Base-by-base conservation (phyloP, 768 basidiomycete genomes). In the Collybiopsis confluens region DNA sequence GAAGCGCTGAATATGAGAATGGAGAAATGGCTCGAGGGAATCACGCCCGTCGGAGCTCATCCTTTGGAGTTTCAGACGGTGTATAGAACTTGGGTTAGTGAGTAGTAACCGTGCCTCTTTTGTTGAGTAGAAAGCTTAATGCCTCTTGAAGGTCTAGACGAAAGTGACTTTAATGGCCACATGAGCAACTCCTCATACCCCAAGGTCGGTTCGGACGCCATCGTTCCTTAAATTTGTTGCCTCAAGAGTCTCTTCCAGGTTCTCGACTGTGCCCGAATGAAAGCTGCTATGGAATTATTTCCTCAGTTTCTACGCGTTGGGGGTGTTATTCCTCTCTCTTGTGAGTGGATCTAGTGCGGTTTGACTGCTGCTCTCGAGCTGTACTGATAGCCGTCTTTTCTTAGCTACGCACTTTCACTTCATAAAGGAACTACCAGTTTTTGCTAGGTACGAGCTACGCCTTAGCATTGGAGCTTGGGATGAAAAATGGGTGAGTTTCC, bases 161-260 rank as follows among this genome's bases (percentile, higher is more conserved):
- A 91, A 41, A 76, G 78, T 40, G 90, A 92, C 66, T 84, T 83
- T 61, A 82, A 88, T 62, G 64, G 77, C 11, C 90, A 92, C 62
- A 73, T 92, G 54, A 90, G 87, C 64, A 92, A 92, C 62, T 90
- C 89, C 0, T 85, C 81, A 49, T 92, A 92, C 57, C 79, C 86
- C 3, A 90, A 89, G 74, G 86, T 80, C 20, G 7, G 47, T 18
- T 21, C 11, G 13, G 2, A 24, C 54, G 16, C 69, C 60, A 18
- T 15, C n/a, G 53, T 33, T 16, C 20, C 18, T 21, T 16, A n/a
- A 4, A 28, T 28, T 10, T 9, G 36, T 21, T 13, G 26, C 23
- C 6, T 37, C 21, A 18, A 26, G 52, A 18, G n/a, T 20, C 4
- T 8, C 2, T 35, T 35, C 6, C 28, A 62, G 69, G 61, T 59